phyloP scores from a whole-genome alignment of 2,329 filamentous ascomycete genomes.

The Graphilbum sp. region DNA sequence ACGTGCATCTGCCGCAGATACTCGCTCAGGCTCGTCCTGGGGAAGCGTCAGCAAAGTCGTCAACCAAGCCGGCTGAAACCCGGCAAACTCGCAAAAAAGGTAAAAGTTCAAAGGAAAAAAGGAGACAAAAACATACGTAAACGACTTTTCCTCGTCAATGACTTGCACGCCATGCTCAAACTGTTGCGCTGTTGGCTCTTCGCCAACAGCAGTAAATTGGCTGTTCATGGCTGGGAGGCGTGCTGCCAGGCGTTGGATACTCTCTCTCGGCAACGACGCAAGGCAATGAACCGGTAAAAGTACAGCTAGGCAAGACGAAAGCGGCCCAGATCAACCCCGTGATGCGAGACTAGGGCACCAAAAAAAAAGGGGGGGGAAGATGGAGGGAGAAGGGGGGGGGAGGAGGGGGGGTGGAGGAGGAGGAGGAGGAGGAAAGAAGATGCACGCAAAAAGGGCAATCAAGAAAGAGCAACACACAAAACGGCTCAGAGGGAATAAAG shows the following conservation, averaged over 20 bases:
- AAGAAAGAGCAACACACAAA: neutral
- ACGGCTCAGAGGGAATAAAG: too few relatives aligned
- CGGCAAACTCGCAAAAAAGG: conserved; percentile 5
- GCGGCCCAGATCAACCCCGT: too few relatives aligned
- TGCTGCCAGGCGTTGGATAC: too few relatives aligned
- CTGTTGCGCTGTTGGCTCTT: conserved; percentile 43
- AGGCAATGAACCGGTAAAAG: too few relatives aligned
- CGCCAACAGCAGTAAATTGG: conserved; percentile 61
- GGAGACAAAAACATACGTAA: conserved; percentile 52
- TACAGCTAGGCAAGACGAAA: too few relatives aligned
- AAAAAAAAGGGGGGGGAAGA: neutral
- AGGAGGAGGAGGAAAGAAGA: neutral
- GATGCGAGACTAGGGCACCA: too few relatives aligned
- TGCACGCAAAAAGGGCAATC: neutral
- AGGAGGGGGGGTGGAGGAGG: too few relatives aligned
- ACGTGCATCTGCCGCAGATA: conserved; percentile 72
- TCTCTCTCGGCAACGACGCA: too few relatives aligned
- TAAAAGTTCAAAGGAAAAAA: neutral
- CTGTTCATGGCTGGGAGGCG: conserved; percentile 52
- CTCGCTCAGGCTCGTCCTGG: conserved; percentile 57
- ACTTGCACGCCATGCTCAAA: conserved; percentile 96
- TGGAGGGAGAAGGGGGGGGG: too few relatives aligned
- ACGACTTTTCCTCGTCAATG: conserved; percentile 88
- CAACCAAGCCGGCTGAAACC: too few relatives aligned
- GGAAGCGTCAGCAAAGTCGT: conserved; percentile 1